phyloP scores from a whole-genome alignment of 768 basidiomycete species.

The Macrolepiota albuminosa region DNA sequence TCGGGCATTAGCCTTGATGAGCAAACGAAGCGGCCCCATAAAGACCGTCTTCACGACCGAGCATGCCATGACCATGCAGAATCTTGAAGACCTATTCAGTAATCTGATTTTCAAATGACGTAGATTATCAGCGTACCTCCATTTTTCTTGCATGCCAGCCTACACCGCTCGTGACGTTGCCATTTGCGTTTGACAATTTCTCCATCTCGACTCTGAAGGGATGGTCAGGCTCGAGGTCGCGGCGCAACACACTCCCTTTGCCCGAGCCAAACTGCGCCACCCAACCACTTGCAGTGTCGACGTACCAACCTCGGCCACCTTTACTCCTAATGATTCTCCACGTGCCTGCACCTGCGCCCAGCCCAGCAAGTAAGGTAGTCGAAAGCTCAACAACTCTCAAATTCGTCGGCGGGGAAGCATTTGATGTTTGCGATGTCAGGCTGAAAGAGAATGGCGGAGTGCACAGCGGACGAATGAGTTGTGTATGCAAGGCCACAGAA shows the following conservation, averaged over 20 bases:
- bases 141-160: conserved; percentile 98
- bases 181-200: conserved; percentile 72
- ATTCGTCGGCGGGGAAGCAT: conserved; percentile 51
- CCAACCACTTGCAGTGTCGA: conserved; percentile 87
- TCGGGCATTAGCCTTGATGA: conserved; percentile 64
- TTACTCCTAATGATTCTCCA: conserved; percentile 93
- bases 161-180: conserved; percentile 85
- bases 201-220: conserved; percentile 69
- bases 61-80: conserved; percentile 83
- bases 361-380: conserved; percentile 57
- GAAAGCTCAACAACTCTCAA: conserved; percentile 88
- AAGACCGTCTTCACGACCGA: conserved; percentile 89
- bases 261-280: conserved; percentile 37
- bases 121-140: conserved; percentile 62
- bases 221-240: conserved; percentile 58
- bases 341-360: conserved; percentile 75
- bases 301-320: conserved; percentile 93
- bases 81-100: conserved; percentile 39
- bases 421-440: conserved; percentile 25
- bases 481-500: conserved; percentile 70
- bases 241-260: conserved; percentile 42
- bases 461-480: conserved; percentile 77
- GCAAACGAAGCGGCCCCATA: conserved; percentile 95
- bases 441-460: conserved; percentile 72
- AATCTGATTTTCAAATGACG: not conserved